Conservation (phyloP, 352 stramenopile genomes). For the Phytopythium montanum region DNA sequence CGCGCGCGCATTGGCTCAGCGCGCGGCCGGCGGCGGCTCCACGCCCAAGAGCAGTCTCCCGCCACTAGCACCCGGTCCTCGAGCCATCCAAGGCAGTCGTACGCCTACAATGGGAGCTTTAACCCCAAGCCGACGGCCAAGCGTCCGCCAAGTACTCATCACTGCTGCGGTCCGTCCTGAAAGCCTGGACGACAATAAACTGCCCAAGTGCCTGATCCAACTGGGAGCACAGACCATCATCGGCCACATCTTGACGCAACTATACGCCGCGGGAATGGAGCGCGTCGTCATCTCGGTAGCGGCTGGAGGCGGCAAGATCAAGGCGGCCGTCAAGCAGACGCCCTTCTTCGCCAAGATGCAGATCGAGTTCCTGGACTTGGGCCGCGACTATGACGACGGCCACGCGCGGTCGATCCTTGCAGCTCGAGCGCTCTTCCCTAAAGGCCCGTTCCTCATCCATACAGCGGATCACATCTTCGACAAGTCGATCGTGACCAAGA, state of each 20-base stretch:
- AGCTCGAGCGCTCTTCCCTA: conserved; percentile 59
- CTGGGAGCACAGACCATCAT: conserved; percentile 74
- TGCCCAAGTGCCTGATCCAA: conserved; percentile 73
- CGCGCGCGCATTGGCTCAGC: neutral
- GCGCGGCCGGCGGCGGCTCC: conserved; percentile 5
- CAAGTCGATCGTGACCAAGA: conserved; percentile 68
- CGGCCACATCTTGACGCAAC: conserved; percentile 72
- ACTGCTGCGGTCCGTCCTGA: conserved; percentile 54
- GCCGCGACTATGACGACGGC: conserved; percentile 56
- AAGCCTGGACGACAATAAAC: conserved; percentile 46
- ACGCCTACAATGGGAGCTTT: conserved; percentile 8
- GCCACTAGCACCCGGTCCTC: neutral
- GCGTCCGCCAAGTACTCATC: conserved; percentile 56
- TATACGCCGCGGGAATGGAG: conserved; percentile 69
- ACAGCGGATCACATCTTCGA: conserved; percentile 85
- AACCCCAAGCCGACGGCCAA: conserved; percentile 17
- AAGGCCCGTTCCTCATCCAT: conserved; percentile 77
- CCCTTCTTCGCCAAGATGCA: conserved; percentile 73
- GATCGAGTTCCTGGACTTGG: conserved; percentile 81
- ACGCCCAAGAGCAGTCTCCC: conserved; percentile 15
- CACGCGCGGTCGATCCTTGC: conserved; percentile 72
- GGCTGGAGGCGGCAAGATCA: conserved; percentile 54
- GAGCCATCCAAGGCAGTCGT: neutral
- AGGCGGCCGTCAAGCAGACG: conserved; percentile 57
- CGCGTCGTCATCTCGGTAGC: conserved; percentile 78